Base-by-base conservation (phyloP, 129 eudicot genomes). In the Mikania micrantha region DNA sequence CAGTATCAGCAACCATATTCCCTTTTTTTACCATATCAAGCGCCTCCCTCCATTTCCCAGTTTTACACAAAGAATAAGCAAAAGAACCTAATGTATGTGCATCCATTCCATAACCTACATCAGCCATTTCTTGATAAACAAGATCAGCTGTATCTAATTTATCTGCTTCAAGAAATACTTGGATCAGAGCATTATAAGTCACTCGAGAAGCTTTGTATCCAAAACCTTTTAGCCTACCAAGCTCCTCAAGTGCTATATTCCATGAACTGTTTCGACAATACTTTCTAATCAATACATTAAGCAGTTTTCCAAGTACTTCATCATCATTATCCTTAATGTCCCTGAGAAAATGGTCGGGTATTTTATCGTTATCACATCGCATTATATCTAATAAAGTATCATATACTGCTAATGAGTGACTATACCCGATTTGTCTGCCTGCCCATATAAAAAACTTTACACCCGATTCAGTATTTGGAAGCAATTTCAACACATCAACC, bases 361-460 rank as follows among this genome's bases (percentile, higher is more conserved):
- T 63, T 58, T 80, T 70, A 9, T 60, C 78, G 29, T 57, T 54
- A 73, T 64, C 58, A 31, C 88, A 77, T 9, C 75, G 75, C 60
- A 94, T 34, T 22, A 87, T 63, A 69, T 86, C 87, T 52, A 94
- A 67, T 67, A 94, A 75, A 0, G 93, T 72, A 53, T 89, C 64
- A 69, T 89, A 94, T 67, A 89, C 97, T 25, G 73, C 58, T 11
- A 75, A 12, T 31, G 85, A 77, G 34, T 94, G 99, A 70, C 21
- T 66, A 71, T 94, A 94, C 42, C 97, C 99, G 25, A 94, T 82
- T 66, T 94, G 99, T 69, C 90, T 81, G 59, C 86, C 92, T 22
- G 90, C 95, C 99, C 99, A 94, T 66, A 84, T 57, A 47, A 94
- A 94, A 74, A 94, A 94, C 74, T 78, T 80, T 10, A 94, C 80